Evolutionary conservation across 73 alveolate genomes (phyloP), one percentile per base, ranked within the genome.

Genomic region (Urostyla sp.): DNA sequence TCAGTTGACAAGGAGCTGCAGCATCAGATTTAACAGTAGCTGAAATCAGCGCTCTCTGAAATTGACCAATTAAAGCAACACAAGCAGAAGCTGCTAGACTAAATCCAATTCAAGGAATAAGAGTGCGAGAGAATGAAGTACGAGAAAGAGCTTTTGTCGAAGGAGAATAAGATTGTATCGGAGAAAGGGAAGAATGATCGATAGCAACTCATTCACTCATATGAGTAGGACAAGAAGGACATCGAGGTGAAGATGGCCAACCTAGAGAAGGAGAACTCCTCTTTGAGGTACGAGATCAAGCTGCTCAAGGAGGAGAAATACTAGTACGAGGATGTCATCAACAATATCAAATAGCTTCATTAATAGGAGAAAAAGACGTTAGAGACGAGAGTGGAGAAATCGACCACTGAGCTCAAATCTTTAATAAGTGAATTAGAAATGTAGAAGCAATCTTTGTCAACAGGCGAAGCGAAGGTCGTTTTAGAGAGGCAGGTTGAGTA

Each of bases 361-460:
- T 74, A 73, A 35, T 48, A 73, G 34, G 86, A 73, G 26, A 73
- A 73, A 31, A 18, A 23, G n/a, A 73, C 10, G 7, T 45, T 73
- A n/a, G 58, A 73, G 31, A 16, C 15, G 20, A 73, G 63, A 34
- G 73, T 54, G 18, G 86, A 73, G 61, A 51, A 35, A 31, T 28
- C 74, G 11, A 27, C 18, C 75, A 51, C 51, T 54, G 86, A 73
- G 2, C 61, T 73, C 8, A 73, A 60, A 20, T 66, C 60, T 6
- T 48, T 66, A 4, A 16, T 43, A 7, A 16, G 21, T 21, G 44
- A 20, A 26, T 18, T 66, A 11, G 44, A 43, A 27, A 2, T 24
- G 35, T 28, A 66, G 63, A n/a, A 27, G 16, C 34, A 28, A 55
- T 18, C 30, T 35, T 11, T 11, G 32, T 32, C 7, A 59, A 35